Evolutionary conservation across 2,329 filamentous ascomycete genomes (phyloP), one percentile per base, ranked within the genome.

Genomic region (Penicillium sumatraense): DNA sequence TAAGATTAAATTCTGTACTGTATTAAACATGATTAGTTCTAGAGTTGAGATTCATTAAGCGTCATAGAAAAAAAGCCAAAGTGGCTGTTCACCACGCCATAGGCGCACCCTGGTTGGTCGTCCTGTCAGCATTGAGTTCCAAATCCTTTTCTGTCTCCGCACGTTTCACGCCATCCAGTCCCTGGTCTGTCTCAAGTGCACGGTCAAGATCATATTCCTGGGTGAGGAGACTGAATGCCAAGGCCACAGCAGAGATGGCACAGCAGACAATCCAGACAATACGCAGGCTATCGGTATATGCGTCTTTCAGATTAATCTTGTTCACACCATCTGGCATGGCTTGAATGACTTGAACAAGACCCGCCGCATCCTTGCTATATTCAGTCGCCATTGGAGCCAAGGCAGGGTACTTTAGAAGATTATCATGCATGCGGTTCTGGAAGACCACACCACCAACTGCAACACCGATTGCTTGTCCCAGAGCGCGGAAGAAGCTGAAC

Each of bases 371-470:
- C 50, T 78, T 77, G 10, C 82, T 81, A 65, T 84, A 84, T 45
- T 77, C 74, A 2, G 60, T 68, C 0, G 83, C 82, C 53, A 77
- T 70, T 6, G 71, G 69, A 1, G 80, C 81, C 48, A 86, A 78
- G 20, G 73, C 70, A 0, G 81, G 75, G 42, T 80, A 80, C 2
- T 69, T 75, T 13, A 75, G 60, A 41, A 89, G 70, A 57, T 83
- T 80, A 41, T 71, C 72, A 51, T 74, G 75, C 72, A 88, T 83
- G 53, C 80, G 78, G 60, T 89, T 90, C 70, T 90, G 86, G 73
- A 90, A 90, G 50, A 89, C 81, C 27, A 87, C 85, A 3, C 88
- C 87, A 2, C 85, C 84, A 49, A 89, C 78, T 2, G 87, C 86
- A 2, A 90, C 84, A 21, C 87, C 87, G 9, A 89, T 72, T 0